Evolutionary conservation across 2,329 filamentous ascomycete species (phyloP).

Genomic region (Cladophialophora carrionii): DNA sequence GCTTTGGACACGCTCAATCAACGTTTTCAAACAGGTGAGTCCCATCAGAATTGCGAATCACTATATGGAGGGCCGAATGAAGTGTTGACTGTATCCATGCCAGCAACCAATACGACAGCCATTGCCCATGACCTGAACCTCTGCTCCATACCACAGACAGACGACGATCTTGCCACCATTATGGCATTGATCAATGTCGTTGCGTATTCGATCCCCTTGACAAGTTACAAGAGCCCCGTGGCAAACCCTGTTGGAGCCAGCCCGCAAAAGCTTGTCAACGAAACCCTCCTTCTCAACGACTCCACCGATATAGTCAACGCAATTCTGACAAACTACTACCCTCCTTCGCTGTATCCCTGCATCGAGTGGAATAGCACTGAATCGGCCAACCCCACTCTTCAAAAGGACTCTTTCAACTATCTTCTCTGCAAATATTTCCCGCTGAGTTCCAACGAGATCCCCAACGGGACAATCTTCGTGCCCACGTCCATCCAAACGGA

Average conservation of each 20-base stretch:
- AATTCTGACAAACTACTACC: not conserved
- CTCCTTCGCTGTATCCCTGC: constrained; percentile 7
- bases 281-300: not conserved
- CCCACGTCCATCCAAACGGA: constrained; percentile 5
- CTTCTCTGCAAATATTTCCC: constrained; percentile 23
- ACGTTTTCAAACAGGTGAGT: constrained; percentile 8
- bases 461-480: constrained; percentile 21
- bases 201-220: not conserved
- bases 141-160: constrained; percentile 12
- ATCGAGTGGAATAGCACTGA: constrained; percentile 9
- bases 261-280: constrained; percentile 5
- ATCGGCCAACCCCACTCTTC: constrained; percentile 10
- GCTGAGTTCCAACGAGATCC: constrained; percentile 9
- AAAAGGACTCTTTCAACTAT: constrained; percentile 16
- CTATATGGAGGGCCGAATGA: not conserved
- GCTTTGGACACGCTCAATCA: constrained; percentile 11
- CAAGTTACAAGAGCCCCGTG: constrained; percentile 2
- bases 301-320: constrained; percentile 10
- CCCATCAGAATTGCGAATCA: not conserved
- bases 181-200: constrained; percentile 9
- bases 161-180: not conserved
- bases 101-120: constrained; percentile 15
- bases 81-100: constrained; percentile 3
- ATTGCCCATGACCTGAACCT: constrained; percentile 20
- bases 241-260: not conserved